A percentile compares a stretch with the other conserved stretches of the same genome.
phyloP scores from a whole-genome alignment of 805 yeast genomes.

The Yamadazyma sp. region DNA sequence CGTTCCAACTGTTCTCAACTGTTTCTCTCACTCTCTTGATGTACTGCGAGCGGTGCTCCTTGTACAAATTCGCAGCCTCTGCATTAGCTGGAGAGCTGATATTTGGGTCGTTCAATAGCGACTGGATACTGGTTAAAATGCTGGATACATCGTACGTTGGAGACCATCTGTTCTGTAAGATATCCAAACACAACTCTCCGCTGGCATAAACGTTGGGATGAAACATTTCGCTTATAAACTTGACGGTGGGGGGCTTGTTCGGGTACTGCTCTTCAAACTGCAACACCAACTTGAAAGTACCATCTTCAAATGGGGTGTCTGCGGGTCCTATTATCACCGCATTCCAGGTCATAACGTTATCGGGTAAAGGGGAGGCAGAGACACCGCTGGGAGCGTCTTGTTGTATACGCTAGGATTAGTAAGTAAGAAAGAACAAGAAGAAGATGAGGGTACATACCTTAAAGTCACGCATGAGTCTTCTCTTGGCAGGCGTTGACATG shows the following conservation, averaged over 20 bases:
- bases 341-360: constrained; percentile 95
- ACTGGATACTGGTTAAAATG: constrained; percentile 88
- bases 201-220: constrained; percentile 96
- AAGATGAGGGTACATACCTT: constrained; percentile 51
- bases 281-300: constrained; percentile 82
- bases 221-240: constrained; percentile 91
- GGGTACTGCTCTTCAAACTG: constrained; percentile 98
- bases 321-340: constrained; percentile 98
- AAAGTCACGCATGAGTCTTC: constrained; percentile 98
- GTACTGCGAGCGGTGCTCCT: constrained; percentile 93
- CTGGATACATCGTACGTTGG: constrained; percentile 98
- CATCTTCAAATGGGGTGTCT: constrained; percentile 97
- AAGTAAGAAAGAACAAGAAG: constrained; percentile 14
- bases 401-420: constrained; percentile 73
- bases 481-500: constrained; percentile 90
- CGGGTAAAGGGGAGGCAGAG: constrained; percentile 94
- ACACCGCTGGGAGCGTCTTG: constrained; percentile 98
- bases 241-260: constrained; percentile 92
- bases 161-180: constrained; percentile 95
- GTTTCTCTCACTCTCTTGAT: constrained; percentile 89
- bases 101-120: constrained; percentile 91
- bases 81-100: constrained; percentile 96
- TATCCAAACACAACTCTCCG: constrained; percentile 95
- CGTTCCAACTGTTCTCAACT: constrained; percentile 93
- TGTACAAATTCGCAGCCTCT: constrained; percentile 93